A percentile compares a stretch with the other conserved stretches of the same genome.
phyloP scores from a whole-genome alignment of 176 grass and related monocot species.

The Eleusine indica region DNA sequence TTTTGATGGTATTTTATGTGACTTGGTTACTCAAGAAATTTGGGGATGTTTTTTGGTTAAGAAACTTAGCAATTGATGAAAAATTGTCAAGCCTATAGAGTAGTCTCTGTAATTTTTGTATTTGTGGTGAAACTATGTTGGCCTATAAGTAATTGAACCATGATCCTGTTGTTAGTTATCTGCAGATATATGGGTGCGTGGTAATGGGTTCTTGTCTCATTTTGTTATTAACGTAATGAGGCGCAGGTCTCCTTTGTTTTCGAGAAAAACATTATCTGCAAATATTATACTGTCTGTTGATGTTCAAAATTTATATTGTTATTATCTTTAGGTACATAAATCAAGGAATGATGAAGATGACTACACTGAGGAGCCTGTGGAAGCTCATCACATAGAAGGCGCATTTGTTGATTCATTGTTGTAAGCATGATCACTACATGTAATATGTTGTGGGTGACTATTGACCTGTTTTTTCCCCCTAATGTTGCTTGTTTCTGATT shows the following conservation, averaged over 20 bases:
- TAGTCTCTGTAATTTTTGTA: background rate
- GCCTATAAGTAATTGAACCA: background rate
- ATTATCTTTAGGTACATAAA: constrained; percentile 70
- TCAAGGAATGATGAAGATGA: constrained; percentile 55
- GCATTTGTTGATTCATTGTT: constrained; percentile 90
- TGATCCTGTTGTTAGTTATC: constrained; percentile 20
- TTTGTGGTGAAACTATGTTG: background rate
- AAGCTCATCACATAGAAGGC: constrained; percentile 84
- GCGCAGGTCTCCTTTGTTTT: too few species aligned
- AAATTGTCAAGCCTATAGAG: constrained; percentile 22
- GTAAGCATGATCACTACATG: constrained; percentile 55
- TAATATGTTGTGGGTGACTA: constrained; percentile 22
- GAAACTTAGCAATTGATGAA: constrained; percentile 23
- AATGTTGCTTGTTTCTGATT: constrained; percentile 24
- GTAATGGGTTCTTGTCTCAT: too few species aligned
- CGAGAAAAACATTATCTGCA: constrained; percentile 4
- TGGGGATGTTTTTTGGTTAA: background rate
- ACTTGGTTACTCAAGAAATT: constrained; percentile 3
- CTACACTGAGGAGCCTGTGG: constrained; percentile 74
- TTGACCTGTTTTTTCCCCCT: constrained; percentile 16
- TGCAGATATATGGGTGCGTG: background rate
- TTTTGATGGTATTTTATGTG: constrained; percentile 9
- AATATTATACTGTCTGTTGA: constrained; percentile 25
- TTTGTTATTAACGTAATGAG: too few species aligned
- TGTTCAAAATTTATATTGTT: constrained; percentile 37